phyloP scores from a whole-genome alignment of 1,284 basidiomycete species.

The Salmacisia buchloeana region DNA sequence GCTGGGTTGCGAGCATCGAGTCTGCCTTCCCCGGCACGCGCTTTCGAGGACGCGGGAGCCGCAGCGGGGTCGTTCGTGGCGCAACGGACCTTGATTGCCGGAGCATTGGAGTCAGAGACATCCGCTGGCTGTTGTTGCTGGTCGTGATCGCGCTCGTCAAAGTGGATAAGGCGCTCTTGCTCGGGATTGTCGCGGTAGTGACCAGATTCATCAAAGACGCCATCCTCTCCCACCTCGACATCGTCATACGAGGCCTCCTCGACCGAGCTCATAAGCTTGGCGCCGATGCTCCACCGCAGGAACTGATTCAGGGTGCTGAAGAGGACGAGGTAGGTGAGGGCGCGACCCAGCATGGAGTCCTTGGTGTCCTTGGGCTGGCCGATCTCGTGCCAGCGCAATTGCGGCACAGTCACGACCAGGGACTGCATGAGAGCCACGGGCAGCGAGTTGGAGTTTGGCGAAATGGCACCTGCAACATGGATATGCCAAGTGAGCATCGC shows the following conservation, averaged over 20 bases:
- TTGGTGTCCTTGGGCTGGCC: conserved; percentile 63
- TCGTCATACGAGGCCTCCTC: conserved; percentile 39
- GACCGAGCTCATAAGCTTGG: conserved; percentile 50
- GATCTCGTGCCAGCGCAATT: conserved; percentile 70
- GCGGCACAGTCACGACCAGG: conserved; percentile 75
- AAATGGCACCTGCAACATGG: conserved; percentile 36
- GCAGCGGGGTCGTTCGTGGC: conserved; percentile 24
- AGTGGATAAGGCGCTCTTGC: conserved; percentile 11
- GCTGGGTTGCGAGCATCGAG: conserved; percentile 15
- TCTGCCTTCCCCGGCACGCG: conserved; percentile 15
- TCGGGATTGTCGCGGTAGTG: conserved; percentile 11
- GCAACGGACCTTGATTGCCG: conserved; percentile 26
- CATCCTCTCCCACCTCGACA: conserved; percentile 7
- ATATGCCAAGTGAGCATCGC: not conserved
- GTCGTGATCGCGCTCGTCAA: conserved; percentile 4
- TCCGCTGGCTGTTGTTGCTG: not conserved
- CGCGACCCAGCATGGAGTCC: conserved; percentile 82
- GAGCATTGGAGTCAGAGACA: not conserved
- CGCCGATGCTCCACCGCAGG: conserved; percentile 53
- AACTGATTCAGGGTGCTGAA: conserved; percentile 88
- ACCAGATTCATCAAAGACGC: not conserved
- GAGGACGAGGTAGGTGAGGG: conserved; percentile 83
- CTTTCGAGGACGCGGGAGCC: not conserved
- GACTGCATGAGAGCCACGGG: conserved; percentile 88
- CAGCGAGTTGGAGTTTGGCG: conserved; percentile 76